Base-by-base conservation (phyloP, 345 rosid species). In the Streptanthus diversifolius region DNA sequence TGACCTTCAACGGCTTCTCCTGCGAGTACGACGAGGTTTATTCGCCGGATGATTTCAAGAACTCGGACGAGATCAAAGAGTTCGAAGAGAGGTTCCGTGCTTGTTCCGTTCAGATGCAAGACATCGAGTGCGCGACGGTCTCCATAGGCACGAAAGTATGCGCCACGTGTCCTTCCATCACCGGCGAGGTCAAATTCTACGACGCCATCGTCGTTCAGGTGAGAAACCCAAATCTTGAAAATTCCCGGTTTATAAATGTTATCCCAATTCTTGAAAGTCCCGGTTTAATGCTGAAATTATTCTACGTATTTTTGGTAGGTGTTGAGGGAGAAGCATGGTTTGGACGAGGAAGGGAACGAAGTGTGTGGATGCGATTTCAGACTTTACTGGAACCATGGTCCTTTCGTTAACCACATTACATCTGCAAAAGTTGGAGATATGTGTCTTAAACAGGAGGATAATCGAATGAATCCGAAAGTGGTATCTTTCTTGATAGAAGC, bases 81-180 rank as follows among this genome's bases (percentile, higher is more conserved):
- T 76, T 76, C n/a, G 71, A 63, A 48, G 71, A 70, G 21, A 70
- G 80, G 44, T 57, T 76, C 47, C 71, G 80, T 14, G 54, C 35
- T 7, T 1, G 47, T 40, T 70, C 61, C 1, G 37, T 19, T 32
- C 75, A 76, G 37, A 76, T 76, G 80, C 80, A 76, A 56, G 80
- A 76, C 36, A 0, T 6, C 8, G 30, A 70, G 10, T 76, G 75
- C 7, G 22, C 37, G 4, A 70, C 7, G 13, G 39, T 76, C 25
- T 2, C 0, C 0, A 60, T 70, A 5, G 71, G 67, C 4, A 76
- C 66, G 0, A 63, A 45, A 5, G 80, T 70, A 11, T 70, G 80
- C 10, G 80, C 71, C 56, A 63, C 66, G 54, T 70, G 21, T 49
- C 80, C 66, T 39, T 76, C 75, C 12, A 60, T 27, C 15, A 30